These are phyloP conservation scores for Gnetum montanum DNA, from an alignment of 75 land plant species.

Conservation along the genomic window DNA sequence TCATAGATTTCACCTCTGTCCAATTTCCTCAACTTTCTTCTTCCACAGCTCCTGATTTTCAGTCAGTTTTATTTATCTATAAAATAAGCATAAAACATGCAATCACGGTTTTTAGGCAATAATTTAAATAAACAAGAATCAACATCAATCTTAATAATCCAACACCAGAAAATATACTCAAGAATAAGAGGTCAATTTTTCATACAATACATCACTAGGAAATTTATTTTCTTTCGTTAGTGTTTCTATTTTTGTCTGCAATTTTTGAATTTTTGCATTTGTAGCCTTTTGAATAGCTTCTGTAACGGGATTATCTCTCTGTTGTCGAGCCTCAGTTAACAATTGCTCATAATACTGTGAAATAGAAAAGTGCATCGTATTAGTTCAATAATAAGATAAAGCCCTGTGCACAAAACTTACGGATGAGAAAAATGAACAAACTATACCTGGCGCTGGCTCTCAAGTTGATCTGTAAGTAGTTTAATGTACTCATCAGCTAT, in stretches of 20 bases:
- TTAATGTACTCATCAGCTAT: constrained; percentile 75
- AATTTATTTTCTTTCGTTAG: constrained; percentile 54
- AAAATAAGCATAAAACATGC: constrained; percentile 2
- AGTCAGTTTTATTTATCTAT: constrained; percentile 77
- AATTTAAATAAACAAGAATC: background rate
- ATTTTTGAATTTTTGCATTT: constrained; percentile 45
- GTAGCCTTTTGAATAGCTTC: constrained; percentile 66
- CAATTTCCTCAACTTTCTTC: constrained; percentile 45
- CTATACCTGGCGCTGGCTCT: constrained; percentile 80
- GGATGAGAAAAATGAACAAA: no score
- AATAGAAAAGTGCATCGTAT: constrained; percentile 7
- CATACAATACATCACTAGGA: constrained; percentile 45
- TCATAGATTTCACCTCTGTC: constrained; percentile 52
- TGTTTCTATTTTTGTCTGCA: constrained; percentile 64
- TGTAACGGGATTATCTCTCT: constrained; percentile 50
- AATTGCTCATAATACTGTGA: constrained; percentile 70
- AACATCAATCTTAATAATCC: background rate
- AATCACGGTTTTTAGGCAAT: background rate
- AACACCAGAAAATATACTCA: background rate
- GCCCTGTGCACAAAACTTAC: no score
- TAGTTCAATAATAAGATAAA: constrained; percentile 1
- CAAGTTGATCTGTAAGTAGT: constrained; percentile 72
- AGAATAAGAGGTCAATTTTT: background rate
- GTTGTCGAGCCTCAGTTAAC: constrained; percentile 49
- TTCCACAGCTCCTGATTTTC: constrained; percentile 78